These are phyloP conservation scores for Vickermania ingenoplastis DNA, from an alignment of 208 protist species.

Conservation along the genomic window DNA sequence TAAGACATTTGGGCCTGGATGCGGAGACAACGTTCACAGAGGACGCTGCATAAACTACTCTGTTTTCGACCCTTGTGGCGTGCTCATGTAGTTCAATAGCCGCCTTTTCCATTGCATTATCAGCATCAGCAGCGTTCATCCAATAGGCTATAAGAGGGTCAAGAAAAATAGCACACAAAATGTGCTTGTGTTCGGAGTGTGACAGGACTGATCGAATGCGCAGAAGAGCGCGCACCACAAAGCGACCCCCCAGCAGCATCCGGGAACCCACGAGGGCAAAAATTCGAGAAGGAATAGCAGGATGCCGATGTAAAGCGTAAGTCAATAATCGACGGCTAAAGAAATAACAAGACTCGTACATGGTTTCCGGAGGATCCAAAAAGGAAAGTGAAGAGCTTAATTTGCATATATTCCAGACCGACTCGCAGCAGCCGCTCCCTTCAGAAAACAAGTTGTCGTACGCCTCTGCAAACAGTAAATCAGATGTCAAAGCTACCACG, in stretches of 20 bases:
- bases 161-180: slow-evolving; percentile 69
- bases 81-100: slow-evolving; percentile 65
- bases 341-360: slow-evolving; percentile 68
- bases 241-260: slow-evolving; percentile 51
- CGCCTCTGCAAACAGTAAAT: slow-evolving; percentile 74
- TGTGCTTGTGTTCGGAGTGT: slow-evolving; percentile 73
- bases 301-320: slow-evolving; percentile 83
- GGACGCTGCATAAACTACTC: slow-evolving; percentile 4
- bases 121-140: slow-evolving; percentile 30
- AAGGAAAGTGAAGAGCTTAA: slow-evolving; percentile 75
- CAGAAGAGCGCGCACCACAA: slow-evolving; percentile 65
- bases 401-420: slow-evolving; percentile 81
- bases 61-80: slow-evolving; percentile 31
- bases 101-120: slow-evolving; percentile 34
- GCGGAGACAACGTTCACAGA: too few species aligned
- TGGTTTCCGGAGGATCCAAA: slow-evolving; percentile 60
- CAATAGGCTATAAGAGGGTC: slow-evolving; percentile 75
- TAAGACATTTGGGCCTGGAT: too few species aligned
- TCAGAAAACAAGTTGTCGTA: slow-evolving; percentile 88
- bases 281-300: slow-evolving; percentile 58
- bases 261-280: slow-evolving; percentile 63
- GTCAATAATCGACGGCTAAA: slow-evolving; percentile 72
- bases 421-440: slow-evolving; percentile 78
- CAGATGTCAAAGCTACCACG: slow-evolving; percentile 64
- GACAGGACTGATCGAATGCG: slow-evolving; percentile 59